Percentiles rank a stretch among this genome's conserved stretches.
Evolutionary conservation across 1,284 basidiomycete genomes (phyloP).

Genomic region (Volvariella surrecta): DNA sequence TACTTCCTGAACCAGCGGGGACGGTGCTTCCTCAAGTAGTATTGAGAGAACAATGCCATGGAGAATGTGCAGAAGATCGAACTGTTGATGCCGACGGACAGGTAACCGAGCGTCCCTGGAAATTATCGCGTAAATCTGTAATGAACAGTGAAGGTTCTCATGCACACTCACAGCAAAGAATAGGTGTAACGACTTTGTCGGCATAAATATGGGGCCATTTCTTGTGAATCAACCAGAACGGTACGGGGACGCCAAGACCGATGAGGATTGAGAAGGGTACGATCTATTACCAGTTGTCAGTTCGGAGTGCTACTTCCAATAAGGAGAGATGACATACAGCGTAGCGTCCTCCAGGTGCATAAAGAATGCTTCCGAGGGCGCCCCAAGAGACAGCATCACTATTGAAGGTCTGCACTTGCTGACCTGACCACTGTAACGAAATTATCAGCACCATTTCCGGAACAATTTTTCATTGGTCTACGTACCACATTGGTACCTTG

Average conservation of each 20-base stretch:
- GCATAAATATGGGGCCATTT: slow-evolving; percentile 38
- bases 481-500: slow-evolving; percentile 29
- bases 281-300: slow-evolving; percentile 23
- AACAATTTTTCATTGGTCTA: slow-evolving; percentile 4
- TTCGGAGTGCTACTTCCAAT: background rate
- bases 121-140: background rate
- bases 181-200: slow-evolving; percentile 39
- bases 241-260: slow-evolving; percentile 42
- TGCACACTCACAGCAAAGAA: slow-evolving; percentile 28
- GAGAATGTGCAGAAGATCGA: slow-evolving; percentile 41
- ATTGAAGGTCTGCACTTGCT: slow-evolving; percentile 40
- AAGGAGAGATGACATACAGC: slow-evolving; percentile 19
- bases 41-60: slow-evolving; percentile 48
- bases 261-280: slow-evolving; percentile 44
- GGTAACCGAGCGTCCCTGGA: slow-evolving; percentile 30
- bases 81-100: slow-evolving; percentile 47
- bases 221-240: slow-evolving; percentile 43
- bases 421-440: slow-evolving; percentile 33
- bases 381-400: slow-evolving; percentile 51
- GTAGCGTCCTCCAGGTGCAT: slow-evolving; percentile 37
- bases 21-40: slow-evolving; percentile 34
- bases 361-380: slow-evolving; percentile 44
- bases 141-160: background rate
- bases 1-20: slow-evolving; percentile 50
- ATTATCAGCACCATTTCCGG: slow-evolving; percentile 13